Conservation (phyloP, 345 rosid genomes). For the Reutealis trisperma region DNA sequence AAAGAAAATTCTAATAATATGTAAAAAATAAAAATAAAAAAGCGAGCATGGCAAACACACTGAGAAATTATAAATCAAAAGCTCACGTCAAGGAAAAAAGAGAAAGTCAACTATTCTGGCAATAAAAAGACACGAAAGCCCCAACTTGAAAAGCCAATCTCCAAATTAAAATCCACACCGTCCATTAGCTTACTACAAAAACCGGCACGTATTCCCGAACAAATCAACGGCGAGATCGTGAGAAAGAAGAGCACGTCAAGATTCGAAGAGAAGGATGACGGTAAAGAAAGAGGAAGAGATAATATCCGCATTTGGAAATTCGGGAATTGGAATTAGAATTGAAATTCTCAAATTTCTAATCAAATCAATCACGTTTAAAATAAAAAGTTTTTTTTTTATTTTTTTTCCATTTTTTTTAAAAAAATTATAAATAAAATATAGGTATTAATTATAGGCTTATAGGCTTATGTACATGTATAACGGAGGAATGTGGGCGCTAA, state of each 20-base stretch:
- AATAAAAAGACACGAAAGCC: background rate
- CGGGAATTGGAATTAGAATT: background rate
- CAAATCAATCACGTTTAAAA: conserved; percentile 31
- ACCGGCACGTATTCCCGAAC: background rate
- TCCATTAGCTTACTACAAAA: background rate
- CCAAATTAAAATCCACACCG: conserved; percentile 14
- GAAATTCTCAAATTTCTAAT: background rate
- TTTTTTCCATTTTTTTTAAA: too few relatives aligned
- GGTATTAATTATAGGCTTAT: too few relatives aligned
- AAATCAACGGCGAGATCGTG: conserved; percentile 25
- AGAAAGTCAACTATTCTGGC: conserved; percentile 11
- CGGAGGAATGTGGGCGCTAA: background rate
- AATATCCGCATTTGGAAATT: background rate
- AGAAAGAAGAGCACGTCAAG: conserved; percentile 12
- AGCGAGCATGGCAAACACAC: too few relatives aligned
- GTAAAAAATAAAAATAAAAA: too few relatives aligned
- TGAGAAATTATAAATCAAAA: too few relatives aligned
- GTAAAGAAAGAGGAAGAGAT: background rate
- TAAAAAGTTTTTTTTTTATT: too few relatives aligned
- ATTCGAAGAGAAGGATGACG: too few relatives aligned
- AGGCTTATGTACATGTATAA: too few relatives aligned
- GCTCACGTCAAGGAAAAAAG: background rate
- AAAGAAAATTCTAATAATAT: too few relatives aligned
- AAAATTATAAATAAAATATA: too few relatives aligned
- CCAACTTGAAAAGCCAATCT: background rate